Percentiles rank a stretch among this genome's conserved stretches.
Conservation (phyloP, 331 rosid species). For the Malus hybrid region DNA sequence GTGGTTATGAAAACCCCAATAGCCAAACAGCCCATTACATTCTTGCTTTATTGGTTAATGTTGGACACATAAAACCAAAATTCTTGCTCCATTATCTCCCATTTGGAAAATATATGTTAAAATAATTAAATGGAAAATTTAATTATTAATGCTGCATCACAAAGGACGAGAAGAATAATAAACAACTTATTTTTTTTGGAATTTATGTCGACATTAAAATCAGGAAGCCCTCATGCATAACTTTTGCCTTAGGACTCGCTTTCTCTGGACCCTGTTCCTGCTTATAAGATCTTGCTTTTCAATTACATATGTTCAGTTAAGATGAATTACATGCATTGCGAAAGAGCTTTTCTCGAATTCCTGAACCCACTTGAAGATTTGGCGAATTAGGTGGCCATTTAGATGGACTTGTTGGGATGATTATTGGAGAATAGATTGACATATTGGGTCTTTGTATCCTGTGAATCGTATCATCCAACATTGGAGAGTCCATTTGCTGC, state of each 20-base stretch:
- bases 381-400: neutral
- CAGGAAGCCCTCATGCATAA: neutral
- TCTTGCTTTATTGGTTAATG: neutral
- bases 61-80: neutral
- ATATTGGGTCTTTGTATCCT: neutral
- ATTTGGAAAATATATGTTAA: neutral
- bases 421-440: neutral
- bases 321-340: neutral
- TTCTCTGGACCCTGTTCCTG: neutral
- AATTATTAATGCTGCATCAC: neutral
- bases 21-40: neutral
- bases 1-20: neutral
- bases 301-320: neutral
- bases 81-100: neutral
- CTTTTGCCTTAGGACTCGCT: neutral
- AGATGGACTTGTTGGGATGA: neutral
- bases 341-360: neutral
- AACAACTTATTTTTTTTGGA: neutral
- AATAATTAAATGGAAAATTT: neutral
- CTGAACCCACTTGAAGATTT: neutral
- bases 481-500: neutral
- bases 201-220: neutral
- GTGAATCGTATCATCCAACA: neutral
- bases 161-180: neutral
- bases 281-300: neutral